Conservation (phyloP, 495 filamentous ascomycete genomes). For the Aspergillus haitiensis region DNA sequence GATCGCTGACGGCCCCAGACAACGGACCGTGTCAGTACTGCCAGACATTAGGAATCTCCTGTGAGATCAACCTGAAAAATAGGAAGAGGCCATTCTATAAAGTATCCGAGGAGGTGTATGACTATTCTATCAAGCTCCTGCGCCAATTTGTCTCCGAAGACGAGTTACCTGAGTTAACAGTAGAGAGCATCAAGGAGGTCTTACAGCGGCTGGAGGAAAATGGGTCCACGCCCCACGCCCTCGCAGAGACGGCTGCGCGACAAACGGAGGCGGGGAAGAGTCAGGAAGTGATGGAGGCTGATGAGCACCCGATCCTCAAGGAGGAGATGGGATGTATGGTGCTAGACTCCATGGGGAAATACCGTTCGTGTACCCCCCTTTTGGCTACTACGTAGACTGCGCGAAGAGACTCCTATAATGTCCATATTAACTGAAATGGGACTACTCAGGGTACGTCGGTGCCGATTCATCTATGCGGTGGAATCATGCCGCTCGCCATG, state of each 20-base stretch:
- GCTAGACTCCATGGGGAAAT: constrained; percentile 8
- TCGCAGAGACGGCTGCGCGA: not conserved
- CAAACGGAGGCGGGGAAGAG: not conserved
- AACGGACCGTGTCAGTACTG: constrained; percentile 1
- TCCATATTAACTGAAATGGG: too few relatives aligned
- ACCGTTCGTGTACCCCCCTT: not conserved
- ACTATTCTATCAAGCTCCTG: constrained; percentile 6
- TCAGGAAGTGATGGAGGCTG: not conserved
- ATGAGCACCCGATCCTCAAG: constrained; percentile 1
- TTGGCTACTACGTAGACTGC: too few relatives aligned
- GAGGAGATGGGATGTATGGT: constrained; percentile 1
- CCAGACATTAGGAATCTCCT: not conserved
- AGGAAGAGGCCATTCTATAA: constrained; percentile 2
- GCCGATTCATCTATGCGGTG: constrained; percentile 3
- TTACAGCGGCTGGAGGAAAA: not conserved
- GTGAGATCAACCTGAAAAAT: constrained; percentile 1
- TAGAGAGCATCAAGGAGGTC: not conserved
- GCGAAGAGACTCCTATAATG: too few relatives aligned
- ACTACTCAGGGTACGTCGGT: constrained; percentile 4
- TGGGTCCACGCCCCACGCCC: not conserved
- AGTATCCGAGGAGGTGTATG: constrained; percentile 2
- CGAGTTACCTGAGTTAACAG: constrained; percentile 1
- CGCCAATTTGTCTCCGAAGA: constrained; percentile 1
- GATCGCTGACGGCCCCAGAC: not conserved
- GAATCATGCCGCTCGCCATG: not conserved